Evolutionary conservation across 192 early-diverging fungal genomes (phyloP), one percentile per base, ranked within the genome.

Genomic region (Powellomyces hirtus): DNA sequence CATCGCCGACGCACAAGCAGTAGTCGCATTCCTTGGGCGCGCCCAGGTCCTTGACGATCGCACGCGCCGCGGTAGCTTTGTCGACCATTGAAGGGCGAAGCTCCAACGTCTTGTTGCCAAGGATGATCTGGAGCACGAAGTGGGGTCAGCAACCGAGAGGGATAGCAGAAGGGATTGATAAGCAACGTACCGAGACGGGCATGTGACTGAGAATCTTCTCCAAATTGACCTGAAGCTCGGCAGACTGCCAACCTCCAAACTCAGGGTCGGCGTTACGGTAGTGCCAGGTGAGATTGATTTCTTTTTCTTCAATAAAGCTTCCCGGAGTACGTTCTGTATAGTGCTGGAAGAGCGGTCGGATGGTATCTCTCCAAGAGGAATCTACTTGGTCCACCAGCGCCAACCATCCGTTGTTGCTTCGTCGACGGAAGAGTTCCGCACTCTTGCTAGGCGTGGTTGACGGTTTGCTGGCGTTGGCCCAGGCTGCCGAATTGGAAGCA

Each of bases 211-310:
- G 72, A 36, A 96, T 84, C 69, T 98, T 96, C 68, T 99, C 96
- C 37, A 99, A 71, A 74, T 99, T 99, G 62, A 94, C 89, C 64
- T 96, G 92, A 37, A 99, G 85, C 77, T 99, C 98, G 44, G 92
- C 92, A 33, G 96, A 95, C 82, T 99, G 96, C 96, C 98, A 98
- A 38, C 81, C 78, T 3, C 96, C 96, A 83, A 96, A 97, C 76
- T 97, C 94, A 29, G 77, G 74, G 50, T 77, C 79, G 11, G 95
- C 92, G 76, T 93, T 92, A 51, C 94, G 88, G 76, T 98, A 99
- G 68, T 98, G 94, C 96, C 96, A 99, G 11, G 96, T 97, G 31
- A 99, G 61, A 67, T 96, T 97, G 56, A 98, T 89, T 74, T 99
- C 96, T 84, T 99, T 99, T 71, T 96, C 93, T 82, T 99, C 98